A percentile compares a stretch with the other conserved stretches of the same genome.
Evolutionary conservation across 306 rosid species (phyloP).

Genomic region (Prunus mume): DNA sequence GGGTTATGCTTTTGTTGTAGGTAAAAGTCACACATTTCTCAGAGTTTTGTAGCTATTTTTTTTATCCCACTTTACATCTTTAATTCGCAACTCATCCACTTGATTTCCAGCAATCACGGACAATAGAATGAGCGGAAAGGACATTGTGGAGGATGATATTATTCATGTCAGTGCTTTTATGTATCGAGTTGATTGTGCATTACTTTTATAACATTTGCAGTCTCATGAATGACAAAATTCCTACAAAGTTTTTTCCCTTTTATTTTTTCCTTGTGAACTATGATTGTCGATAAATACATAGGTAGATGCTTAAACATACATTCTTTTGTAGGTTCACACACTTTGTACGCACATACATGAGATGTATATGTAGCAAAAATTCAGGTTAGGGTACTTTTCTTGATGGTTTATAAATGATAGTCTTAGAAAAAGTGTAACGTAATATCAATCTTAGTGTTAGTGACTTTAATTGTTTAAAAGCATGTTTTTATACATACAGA

Average conservation of each 20-base stretch:
- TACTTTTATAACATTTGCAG: not conserved
- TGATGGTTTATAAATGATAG: not conserved
- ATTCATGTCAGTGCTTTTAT: conserved; percentile 61
- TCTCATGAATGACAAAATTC: not conserved
- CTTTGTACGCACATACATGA: not conserved
- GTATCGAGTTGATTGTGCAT: not conserved
- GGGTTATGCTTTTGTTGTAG: conserved; percentile 27
- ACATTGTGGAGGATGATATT: conserved; percentile 71
- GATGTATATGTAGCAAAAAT: not conserved
- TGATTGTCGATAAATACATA: not conserved
- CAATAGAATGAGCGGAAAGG: conserved; percentile 77
- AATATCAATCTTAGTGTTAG: not conserved
- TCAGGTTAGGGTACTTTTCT: not conserved
- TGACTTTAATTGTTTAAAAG: not conserved
- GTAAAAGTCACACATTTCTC: conserved; percentile 38
- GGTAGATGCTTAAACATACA: not conserved
- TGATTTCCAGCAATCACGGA: conserved; percentile 78
- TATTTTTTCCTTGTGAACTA: no score
- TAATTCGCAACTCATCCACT: conserved; percentile 51
- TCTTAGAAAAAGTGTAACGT: not conserved
- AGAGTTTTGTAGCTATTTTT: conserved; percentile 37
- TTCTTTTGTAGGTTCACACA: not conserved
- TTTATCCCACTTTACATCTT: conserved; percentile 38
- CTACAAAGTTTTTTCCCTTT: no score
- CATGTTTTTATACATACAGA: not conserved